Base-by-base conservation (phyloP, 441 rosid genomes). In the Sinapis alba region DNA sequence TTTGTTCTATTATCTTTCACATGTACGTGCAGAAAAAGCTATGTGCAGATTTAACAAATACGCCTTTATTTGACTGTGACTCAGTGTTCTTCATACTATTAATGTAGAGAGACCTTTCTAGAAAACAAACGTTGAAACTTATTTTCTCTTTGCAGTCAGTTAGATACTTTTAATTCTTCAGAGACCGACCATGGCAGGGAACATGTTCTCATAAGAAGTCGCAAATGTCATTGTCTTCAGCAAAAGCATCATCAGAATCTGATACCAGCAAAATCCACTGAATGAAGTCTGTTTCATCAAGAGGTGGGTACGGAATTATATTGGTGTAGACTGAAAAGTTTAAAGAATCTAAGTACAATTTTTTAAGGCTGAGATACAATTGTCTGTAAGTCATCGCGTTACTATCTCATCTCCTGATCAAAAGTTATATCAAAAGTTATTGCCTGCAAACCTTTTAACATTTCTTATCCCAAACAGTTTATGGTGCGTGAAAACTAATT, bases 91-190 rank as follows among this genome's bases (percentile, higher is more conserved):
- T 63, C 30, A 12, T 15, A 4, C 28, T 24, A 15, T 3, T 36
- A 12, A 36, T 20, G 1, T 23, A 34, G 66, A 34, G 66, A 62
- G 36, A 34, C 26, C 19, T 65, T 58, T 38, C 16, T 41, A 9
- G 36, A 38, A 45, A 47, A 24, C 2, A 60, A 45, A 65, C 57
- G 2, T 41, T 28, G 45, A 43, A 8, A 28, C 7, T 66, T 62
- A 20, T 2, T 70, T 43, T 50, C 24, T 27, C 41, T 51, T 34
- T 81, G 74, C 83, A 91, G 97, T 85, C 75, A 41, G 26, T 51
- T 85, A 85, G 67, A 86, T 88, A 36, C 69, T 88, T 77, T 83
- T 87, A 56, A 64, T 83, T 78, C 92, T 89, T 56, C 84, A 73
- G 62, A 90, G 82, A 69, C 89, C 84, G 50, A 43, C 15, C 43